Evolutionary conservation across 2,329 filamentous ascomycete genomes (phyloP).

Genomic region (Tolypocladium tropicale): DNA sequence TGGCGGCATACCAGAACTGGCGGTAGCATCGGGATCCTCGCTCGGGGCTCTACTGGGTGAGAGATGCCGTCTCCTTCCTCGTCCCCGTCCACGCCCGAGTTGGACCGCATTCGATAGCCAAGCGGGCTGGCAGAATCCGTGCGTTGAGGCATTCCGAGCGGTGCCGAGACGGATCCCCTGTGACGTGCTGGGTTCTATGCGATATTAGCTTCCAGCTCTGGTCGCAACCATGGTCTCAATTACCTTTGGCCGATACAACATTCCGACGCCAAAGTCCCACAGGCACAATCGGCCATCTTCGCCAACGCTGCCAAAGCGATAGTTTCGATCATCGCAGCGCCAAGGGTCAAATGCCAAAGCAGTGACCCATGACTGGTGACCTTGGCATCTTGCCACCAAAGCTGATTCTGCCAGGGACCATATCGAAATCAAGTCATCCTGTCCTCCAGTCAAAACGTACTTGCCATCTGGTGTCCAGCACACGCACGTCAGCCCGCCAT

Average conservation of each 20-base stretch:
- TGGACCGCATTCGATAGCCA: slow-evolving; percentile 52
- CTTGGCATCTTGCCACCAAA: slow-evolving; percentile 85
- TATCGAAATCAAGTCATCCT: slow-evolving; percentile 92
- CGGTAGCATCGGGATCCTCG: slow-evolving; percentile 74
- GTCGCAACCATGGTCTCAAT: neutral
- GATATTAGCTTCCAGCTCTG: neutral
- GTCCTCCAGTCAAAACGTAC: slow-evolving; percentile 88
- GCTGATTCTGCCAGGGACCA: slow-evolving; percentile 80
- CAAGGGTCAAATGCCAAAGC: slow-evolving; percentile 92
- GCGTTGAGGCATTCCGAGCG: slow-evolving; percentile 37
- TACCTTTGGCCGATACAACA: slow-evolving; percentile 78
- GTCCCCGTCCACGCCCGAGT: slow-evolving; percentile 52
- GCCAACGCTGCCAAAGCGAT: slow-evolving; percentile 90
- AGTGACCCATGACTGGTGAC: slow-evolving; percentile 93
- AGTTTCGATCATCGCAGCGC: slow-evolving; percentile 91
- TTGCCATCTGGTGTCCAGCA: slow-evolving; percentile 97
- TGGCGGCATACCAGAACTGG: slow-evolving; percentile 66
- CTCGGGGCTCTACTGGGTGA: slow-evolving; percentile 77
- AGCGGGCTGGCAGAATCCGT: slow-evolving; percentile 53
- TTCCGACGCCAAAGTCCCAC: slow-evolving; percentile 96
- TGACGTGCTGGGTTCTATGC: slow-evolving; percentile 22
- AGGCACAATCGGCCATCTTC: slow-evolving; percentile 84
- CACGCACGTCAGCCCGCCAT: slow-evolving; percentile 83
- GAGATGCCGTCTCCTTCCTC: slow-evolving; percentile 52
- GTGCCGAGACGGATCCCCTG: slow-evolving; percentile 42